A percentile compares a stretch with the other conserved stretches of the same genome.
Evolutionary conservation across 805 yeast species (phyloP).

Genomic region (Suhomyces vadensis): DNA sequence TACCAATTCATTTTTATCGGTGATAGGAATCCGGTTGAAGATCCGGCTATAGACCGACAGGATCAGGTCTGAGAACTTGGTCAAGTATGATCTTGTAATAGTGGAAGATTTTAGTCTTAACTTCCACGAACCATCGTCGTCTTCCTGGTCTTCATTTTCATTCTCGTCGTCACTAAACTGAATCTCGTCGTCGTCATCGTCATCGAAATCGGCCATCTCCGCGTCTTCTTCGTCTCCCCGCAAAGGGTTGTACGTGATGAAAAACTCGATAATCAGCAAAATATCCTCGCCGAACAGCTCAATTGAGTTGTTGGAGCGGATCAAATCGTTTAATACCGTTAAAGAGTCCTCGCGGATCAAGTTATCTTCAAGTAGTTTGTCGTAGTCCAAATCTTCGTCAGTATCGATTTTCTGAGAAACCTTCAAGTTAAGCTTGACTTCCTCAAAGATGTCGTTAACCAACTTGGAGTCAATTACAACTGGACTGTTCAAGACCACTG

Average conservation of each 20-base stretch:
- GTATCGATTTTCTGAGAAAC: slow-evolving; percentile 10
- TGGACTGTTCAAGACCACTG: slow-evolving; percentile 7
- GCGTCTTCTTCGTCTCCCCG: slow-evolving; percentile 22
- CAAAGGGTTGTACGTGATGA: slow-evolving; percentile 35
- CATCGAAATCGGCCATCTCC: slow-evolving; percentile 23
- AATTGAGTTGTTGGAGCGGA: slow-evolving; percentile 16
- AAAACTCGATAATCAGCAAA: slow-evolving; percentile 20
- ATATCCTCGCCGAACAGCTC: slow-evolving; percentile 14
- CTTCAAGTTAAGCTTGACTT: slow-evolving; percentile 7
- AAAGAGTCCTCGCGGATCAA: slow-evolving; percentile 54
- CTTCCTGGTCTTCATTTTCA: slow-evolving; percentile 43
- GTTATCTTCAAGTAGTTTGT: slow-evolving; percentile 43
- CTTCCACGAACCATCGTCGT: slow-evolving; percentile 58
- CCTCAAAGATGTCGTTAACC: slow-evolving; percentile 9
- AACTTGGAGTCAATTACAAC: slow-evolving; percentile 5
- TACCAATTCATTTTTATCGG: slow-evolving; percentile 52
- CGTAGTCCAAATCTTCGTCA: slow-evolving; percentile 44
- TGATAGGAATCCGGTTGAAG: slow-evolving; percentile 29
- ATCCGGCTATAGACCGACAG: slow-evolving; percentile 32
- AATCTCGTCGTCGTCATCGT: slow-evolving; percentile 16
- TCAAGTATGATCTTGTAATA: slow-evolving; percentile 41
- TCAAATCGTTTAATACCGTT: slow-evolving; percentile 38
- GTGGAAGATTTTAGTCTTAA: slow-evolving; percentile 54
- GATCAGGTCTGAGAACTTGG: slow-evolving; percentile 36
- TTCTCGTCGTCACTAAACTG: slow-evolving; percentile 48